These are phyloP conservation scores for Penicillium sp. DNA, from an alignment of 2,329 filamentous ascomycete genomes.

Conservation along the genomic window DNA sequence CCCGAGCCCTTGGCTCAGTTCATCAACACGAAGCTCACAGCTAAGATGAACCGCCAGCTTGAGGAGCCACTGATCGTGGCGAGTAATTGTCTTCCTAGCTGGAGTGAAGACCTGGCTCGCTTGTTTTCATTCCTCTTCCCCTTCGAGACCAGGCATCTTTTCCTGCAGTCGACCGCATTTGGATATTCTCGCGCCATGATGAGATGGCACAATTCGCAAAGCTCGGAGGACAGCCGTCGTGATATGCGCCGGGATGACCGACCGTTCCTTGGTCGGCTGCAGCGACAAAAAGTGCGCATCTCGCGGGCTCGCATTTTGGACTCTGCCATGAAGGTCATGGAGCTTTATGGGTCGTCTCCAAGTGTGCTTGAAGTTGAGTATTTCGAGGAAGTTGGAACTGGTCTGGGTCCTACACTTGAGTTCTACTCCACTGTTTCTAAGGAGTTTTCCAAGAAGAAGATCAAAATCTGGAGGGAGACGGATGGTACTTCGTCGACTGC, in stretches of 20 bases:
- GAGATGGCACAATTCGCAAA: conserved; percentile 90
- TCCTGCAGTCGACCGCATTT: conserved; percentile 96
- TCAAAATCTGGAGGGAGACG: conserved; percentile 92
- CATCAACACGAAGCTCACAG: conserved; percentile 96
- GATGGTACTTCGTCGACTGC: conserved; percentile 65
- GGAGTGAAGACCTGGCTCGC: conserved; percentile 91
- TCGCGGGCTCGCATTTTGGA: conserved; percentile 91
- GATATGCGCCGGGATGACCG: conserved; percentile 82
- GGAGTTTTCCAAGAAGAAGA: conserved; percentile 94
- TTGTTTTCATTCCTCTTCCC: conserved; percentile 96
- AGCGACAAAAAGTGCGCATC: conserved; percentile 97
- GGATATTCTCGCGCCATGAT: conserved; percentile 97
- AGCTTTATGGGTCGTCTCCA: conserved; percentile 92
- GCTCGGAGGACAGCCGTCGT: conserved; percentile 71
- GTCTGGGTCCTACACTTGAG: conserved; percentile 88
- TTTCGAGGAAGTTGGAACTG: conserved; percentile 96
- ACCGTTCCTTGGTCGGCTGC: conserved; percentile 83
- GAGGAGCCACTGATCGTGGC: conserved; percentile 96
- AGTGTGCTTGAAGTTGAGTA: conserved; percentile 97
- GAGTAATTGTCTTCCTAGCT: conserved; percentile 89
- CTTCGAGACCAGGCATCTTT: conserved; percentile 94
- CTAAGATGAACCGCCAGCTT: conserved; percentile 92
- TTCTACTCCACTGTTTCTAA: conserved; percentile 98
- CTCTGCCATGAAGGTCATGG: conserved; percentile 97
- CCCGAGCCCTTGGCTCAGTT: conserved; percentile 86